Evolutionary conservation across 768 basidiomycete species (phyloP).

Genomic region (Rossbeevera mucosa): DNA sequence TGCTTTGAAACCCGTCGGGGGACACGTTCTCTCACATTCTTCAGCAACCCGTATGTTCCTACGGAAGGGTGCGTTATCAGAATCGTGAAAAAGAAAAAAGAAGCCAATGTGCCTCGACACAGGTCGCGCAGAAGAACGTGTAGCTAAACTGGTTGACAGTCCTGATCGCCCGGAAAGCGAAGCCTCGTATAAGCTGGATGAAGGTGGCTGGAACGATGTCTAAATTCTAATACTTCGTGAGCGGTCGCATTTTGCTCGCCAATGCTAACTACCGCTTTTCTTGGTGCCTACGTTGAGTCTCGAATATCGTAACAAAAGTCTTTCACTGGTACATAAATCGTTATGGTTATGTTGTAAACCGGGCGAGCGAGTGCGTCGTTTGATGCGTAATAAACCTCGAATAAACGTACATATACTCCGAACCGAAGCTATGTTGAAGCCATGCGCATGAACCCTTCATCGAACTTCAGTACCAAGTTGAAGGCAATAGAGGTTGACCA

Average conservation of each 20-base stretch:
- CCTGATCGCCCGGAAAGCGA: conserved; percentile 88
- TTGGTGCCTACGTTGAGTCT: background rate
- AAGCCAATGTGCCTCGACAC: background rate
- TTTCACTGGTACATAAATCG: background rate
- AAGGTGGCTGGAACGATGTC: conserved; percentile 87
- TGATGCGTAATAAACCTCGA: too few species aligned
- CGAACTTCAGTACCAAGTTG: too few species aligned
- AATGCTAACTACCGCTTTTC: background rate
- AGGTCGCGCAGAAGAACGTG: conserved; percentile 89
- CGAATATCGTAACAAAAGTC: background rate
- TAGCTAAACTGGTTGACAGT: conserved; percentile 86
- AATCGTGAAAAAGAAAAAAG: background rate
- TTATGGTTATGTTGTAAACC: background rate
- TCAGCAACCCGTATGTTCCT: conserved; percentile 85
- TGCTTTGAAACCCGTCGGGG: conserved; percentile 86
- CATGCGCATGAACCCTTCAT: too few species aligned
- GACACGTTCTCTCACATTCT: conserved; percentile 82
- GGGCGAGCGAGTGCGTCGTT: background rate
- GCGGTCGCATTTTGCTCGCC: background rate
- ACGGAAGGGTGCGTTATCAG: conserved; percentile 61
- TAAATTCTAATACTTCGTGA: conserved; percentile 31
- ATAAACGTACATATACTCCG: too few species aligned
- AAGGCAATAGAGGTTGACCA: too few species aligned
- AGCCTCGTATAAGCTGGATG: conserved; percentile 86
- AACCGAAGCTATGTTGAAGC: too few species aligned